A percentile compares a stretch with the other conserved stretches of the same genome.
Conservation (phyloP, 805 yeast species). For the Spathaspora hagerdaliae region DNA sequence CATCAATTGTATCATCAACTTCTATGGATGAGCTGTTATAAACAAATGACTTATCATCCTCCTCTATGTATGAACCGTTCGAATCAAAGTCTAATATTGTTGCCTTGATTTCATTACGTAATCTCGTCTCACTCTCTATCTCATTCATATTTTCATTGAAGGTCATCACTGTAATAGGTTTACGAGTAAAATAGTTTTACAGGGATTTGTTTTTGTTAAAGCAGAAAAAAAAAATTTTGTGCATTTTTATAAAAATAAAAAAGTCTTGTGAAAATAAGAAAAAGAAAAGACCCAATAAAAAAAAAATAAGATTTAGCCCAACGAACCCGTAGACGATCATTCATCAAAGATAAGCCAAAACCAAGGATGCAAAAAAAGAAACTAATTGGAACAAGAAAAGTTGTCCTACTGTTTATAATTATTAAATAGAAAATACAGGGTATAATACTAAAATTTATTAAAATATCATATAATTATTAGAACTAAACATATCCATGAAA, state of each 20-base stretch:
- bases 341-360: no score
- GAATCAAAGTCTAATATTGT: slow-evolving; percentile 12
- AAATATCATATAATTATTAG: no score
- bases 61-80: slow-evolving; percentile 31
- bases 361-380: no score
- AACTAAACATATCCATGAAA: no score
- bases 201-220: neutral
- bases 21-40: slow-evolving; percentile 17
- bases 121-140: neutral
- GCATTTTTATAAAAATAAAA: no score
- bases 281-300: neutral
- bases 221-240: neutral
- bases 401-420: no score
- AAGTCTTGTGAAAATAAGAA: neutral
- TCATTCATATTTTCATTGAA: neutral
- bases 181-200: no score
- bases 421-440: no score
- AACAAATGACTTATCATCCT: slow-evolving; percentile 36
- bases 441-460: no score
- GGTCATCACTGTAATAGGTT: no score
- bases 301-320: neutral
- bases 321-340: no score
- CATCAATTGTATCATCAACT: slow-evolving; percentile 15
- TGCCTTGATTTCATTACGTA: slow-evolving; percentile 2
- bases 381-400: no score